Evolutionary conservation across 768 basidiomycete genomes (phyloP), one percentile per base, ranked within the genome.

Genomic region (Suillus discolor): DNA sequence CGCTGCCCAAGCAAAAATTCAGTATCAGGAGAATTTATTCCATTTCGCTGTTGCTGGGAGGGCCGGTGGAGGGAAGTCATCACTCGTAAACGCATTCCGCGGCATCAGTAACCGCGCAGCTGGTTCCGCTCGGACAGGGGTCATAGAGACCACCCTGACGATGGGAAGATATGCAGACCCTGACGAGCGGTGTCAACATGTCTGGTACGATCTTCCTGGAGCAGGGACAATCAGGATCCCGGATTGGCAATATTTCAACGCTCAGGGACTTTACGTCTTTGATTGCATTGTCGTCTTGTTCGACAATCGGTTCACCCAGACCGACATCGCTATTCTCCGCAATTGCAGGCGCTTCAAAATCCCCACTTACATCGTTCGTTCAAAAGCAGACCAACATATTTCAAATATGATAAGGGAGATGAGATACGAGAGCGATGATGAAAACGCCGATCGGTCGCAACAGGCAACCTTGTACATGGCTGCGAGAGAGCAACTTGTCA

Each of bases 161-260:
- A 53, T 73, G 42, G 55, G 59, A 23, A 67, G 74, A 20, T 74
- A 71, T 57, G 69, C 68, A 13, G 73, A 76, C 63, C 62, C 73
- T 13, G 60, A 68, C 44, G 67, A 64, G 38, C 47, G 41, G 15
- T 62, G 62, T 36, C 68, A 62, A 2, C 65, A 71, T 45, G 66
- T 73, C 36, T 75, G 72, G 75, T 75, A 71, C 57, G 74, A 76
- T 49, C 62, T 75, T 42, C 74, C 75, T 2, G 75, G 74, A 38
- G 74, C 73, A 11, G 72, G 71, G 4, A 77, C 75, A 4, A 57
- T 71, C 12, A 65, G 59, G 39, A 65, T 71, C 28, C 67, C 71
- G 28, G 71, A 71, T 45, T 74, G 71, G 72, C 63, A 70, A 28
- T 77, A 77, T 63, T 75, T 77, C 68, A 73, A 74, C 34, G 60